Evolutionary conservation across 1,284 basidiomycete genomes (phyloP).

Genomic region (Moesziomyces globuligerus): DNA sequence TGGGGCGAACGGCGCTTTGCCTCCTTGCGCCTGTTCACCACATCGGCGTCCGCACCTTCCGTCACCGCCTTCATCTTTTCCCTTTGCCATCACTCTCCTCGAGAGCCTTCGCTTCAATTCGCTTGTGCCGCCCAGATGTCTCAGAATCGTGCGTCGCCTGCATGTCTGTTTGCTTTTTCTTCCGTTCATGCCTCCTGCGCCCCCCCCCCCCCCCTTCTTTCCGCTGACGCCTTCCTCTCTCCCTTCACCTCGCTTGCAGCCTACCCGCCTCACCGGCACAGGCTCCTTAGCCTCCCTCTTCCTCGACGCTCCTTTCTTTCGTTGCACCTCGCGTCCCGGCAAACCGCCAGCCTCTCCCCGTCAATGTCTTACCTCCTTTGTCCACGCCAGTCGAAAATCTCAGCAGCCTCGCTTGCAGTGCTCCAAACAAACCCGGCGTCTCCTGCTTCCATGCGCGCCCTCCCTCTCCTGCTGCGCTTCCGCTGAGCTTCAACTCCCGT

Average conservation of each 20-base stretch:
- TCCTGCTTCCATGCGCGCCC: slow-evolving; percentile 29
- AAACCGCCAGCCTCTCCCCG: background rate
- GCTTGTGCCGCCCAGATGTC: background rate
- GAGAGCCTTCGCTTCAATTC: background rate
- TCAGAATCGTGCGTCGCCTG: background rate
- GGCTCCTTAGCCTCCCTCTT: too few species aligned
- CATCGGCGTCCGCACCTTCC: background rate
- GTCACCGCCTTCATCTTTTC: background rate
- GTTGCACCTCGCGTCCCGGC: too few species aligned
- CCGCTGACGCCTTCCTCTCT: slow-evolving; percentile 3
- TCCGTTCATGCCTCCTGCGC: background rate
- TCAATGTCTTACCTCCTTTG: background rate
- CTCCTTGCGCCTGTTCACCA: background rate
- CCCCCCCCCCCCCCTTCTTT: background rate
- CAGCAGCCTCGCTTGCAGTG: slow-evolving; percentile 4
- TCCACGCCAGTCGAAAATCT: background rate
- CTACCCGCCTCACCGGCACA: background rate
- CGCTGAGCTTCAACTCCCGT: slow-evolving; percentile 3
- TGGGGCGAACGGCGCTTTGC: too few species aligned
- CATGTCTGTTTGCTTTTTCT: background rate
- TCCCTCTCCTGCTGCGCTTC: slow-evolving; percentile 6
- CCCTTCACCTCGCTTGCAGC: slow-evolving; percentile 16
- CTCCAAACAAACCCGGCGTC: slow-evolving; percentile 40
- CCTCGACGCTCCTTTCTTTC: background rate
- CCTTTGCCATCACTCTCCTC: background rate